Conservation (phyloP, 2,329 filamentous ascomycete species). For the Monilinia polystroma region DNA sequence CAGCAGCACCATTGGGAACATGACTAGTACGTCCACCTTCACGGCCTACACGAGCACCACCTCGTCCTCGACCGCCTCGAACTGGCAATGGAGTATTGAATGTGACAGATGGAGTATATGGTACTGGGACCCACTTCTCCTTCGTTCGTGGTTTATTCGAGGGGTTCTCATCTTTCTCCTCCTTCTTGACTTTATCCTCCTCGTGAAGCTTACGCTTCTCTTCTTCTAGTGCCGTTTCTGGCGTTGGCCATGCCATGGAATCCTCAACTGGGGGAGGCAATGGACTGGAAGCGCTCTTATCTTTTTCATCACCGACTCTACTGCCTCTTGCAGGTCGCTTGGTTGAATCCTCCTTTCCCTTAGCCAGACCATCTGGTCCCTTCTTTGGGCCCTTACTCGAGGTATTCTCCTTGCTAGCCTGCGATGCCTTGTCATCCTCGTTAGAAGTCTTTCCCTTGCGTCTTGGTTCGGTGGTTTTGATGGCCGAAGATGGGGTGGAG, state of each 20-base stretch:
- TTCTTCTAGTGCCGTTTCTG: constrained; percentile 74
- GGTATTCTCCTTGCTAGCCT: constrained; percentile 41
- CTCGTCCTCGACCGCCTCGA: constrained; percentile 53
- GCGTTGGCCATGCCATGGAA: constrained; percentile 83
- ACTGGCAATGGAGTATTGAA: constrained; percentile 82
- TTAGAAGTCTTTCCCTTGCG: constrained; percentile 44
- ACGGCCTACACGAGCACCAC: constrained; percentile 44
- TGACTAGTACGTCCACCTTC: constrained; percentile 43
- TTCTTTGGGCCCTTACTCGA: constrained; percentile 44
- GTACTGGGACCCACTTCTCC: constrained; percentile 81
- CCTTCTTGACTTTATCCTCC: constrained; percentile 65
- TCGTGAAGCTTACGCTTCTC: constrained; percentile 70
- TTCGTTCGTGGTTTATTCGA: constrained; percentile 62
- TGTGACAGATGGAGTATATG: constrained; percentile 78
- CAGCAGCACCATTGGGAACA: constrained; percentile 29
- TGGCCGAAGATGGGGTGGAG: constrained; percentile 28
- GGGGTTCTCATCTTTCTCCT: constrained; percentile 57
- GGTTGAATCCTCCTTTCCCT: constrained; percentile 36
- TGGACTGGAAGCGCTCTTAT: constrained; percentile 38
- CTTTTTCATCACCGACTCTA: constrained; percentile 38
- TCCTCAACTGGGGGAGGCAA: constrained; percentile 70
- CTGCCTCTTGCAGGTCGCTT: constrained; percentile 39
- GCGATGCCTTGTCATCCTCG: constrained; percentile 42
- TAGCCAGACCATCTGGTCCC: constrained; percentile 40
- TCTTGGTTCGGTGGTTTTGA: constrained; percentile 42